Conservation (phyloP, 441 rosid genomes). For the Macaranga tanarius region DNA sequence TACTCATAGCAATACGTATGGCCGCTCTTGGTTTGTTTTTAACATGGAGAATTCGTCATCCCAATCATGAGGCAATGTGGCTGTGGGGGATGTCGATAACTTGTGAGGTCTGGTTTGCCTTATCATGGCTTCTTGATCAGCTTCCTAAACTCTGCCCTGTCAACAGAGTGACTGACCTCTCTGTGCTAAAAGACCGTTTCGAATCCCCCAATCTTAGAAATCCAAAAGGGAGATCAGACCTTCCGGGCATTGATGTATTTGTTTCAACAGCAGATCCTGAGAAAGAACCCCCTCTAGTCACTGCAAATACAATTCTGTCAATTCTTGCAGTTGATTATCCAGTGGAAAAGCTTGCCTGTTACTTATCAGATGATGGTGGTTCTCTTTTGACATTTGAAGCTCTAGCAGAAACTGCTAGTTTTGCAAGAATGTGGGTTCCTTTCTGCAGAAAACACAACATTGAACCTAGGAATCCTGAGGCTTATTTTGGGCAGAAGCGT, state of each 20-base stretch:
- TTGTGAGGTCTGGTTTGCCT: slow-evolving; percentile 92
- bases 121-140: slow-evolving; percentile 90
- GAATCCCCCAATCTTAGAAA: slow-evolving; percentile 65
- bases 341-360: slow-evolving; percentile 86
- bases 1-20: slow-evolving; percentile 55
- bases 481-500: slow-evolving; percentile 75
- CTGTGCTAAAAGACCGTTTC: slow-evolving; percentile 61
- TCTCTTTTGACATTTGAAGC: slow-evolving; percentile 86
- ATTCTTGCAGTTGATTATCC: slow-evolving; percentile 90
- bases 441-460: slow-evolving; percentile 83
- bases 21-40: slow-evolving; percentile 69
- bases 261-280: slow-evolving; percentile 94
- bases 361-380: slow-evolving; percentile 89
- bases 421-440: slow-evolving; percentile 86
- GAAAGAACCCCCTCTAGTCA: slow-evolving; percentile 87
- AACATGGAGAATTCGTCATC: slow-evolving; percentile 77
- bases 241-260: slow-evolving; percentile 87
- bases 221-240: slow-evolving; percentile 76
- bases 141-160: slow-evolving; percentile 91
- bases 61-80: slow-evolving; percentile 82
- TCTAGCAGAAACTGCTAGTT: slow-evolving; percentile 81
- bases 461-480: slow-evolving; percentile 89
- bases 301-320: slow-evolving; percentile 84
- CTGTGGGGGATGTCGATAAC: slow-evolving; percentile 81
- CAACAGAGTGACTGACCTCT: slow-evolving; percentile 63